These are phyloP conservation scores for Podaxis carcinomalis DNA, from an alignment of 768 basidiomycete genomes.

Conservation along the genomic window DNA sequence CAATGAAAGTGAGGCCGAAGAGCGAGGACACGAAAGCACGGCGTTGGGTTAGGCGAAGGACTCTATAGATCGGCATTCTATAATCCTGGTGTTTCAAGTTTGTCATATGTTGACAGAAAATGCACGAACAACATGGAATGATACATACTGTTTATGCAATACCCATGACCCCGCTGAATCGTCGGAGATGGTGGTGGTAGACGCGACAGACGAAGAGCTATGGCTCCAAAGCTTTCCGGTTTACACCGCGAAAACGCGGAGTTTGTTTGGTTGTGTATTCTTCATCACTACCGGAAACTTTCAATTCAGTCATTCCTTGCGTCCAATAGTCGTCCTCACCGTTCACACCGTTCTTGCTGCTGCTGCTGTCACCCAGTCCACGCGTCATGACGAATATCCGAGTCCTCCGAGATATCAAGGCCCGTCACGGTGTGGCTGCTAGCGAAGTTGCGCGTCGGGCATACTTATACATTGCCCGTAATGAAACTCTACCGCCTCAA, in stretches of 20 bases:
- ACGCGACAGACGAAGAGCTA: neutral
- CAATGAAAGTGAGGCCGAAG: constrained; percentile 78
- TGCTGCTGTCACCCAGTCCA: constrained; percentile 8
- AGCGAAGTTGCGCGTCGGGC: constrained; percentile 85
- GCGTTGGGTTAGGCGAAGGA: constrained; percentile 58
- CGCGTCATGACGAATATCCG: constrained; percentile 37
- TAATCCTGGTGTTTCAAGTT: constrained; percentile 14
- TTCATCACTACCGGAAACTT: constrained; percentile 4
- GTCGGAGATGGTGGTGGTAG: neutral
- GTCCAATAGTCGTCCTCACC: neutral
- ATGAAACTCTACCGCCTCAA: constrained; percentile 82
- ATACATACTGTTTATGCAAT: constrained; percentile 17
- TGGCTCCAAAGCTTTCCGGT: constrained; percentile 20
- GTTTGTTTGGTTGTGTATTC: constrained; percentile 27
- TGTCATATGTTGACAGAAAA: neutral
- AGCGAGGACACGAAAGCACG: constrained; percentile 75
- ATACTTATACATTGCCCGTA: constrained; percentile 90
- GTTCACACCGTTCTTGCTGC: neutral
- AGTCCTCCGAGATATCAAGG: constrained; percentile 76
- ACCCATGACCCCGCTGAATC: constrained; percentile 22
- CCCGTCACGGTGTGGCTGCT: constrained; percentile 62
- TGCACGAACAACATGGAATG: neutral
- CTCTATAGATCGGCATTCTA: constrained; percentile 57
- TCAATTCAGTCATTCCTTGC: neutral
- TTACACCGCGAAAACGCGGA: constrained; percentile 23